phyloP scores from a whole-genome alignment of 768 basidiomycete genomes.

The Dacryopinax spathularia region DNA sequence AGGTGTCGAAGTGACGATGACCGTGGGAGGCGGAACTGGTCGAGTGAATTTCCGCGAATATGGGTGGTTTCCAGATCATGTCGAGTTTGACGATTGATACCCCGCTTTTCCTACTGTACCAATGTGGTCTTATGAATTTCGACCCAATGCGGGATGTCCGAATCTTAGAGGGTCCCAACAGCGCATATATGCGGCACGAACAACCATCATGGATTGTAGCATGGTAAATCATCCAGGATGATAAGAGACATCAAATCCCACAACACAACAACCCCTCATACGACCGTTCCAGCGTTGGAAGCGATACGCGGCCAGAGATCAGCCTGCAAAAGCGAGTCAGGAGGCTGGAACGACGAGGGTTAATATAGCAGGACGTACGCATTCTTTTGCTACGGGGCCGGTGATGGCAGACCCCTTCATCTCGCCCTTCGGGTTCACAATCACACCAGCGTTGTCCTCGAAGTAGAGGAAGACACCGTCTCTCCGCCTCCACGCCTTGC shows the following conservation, averaged over 20 bases:
- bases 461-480: constrained; percentile 99
- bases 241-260: background rate
- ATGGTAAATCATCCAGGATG: background rate
- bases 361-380: constrained; percentile 41
- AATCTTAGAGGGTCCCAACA: too few species aligned
- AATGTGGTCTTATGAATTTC: too few species aligned
- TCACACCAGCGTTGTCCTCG: constrained; percentile 95
- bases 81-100: constrained; percentile 6
- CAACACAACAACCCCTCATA: constrained; percentile 35
- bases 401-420: constrained; percentile 99
- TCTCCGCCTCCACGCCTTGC: constrained; percentile 94
- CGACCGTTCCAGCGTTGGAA: constrained; percentile 95
- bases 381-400: constrained; percentile 98
- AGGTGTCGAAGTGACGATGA: constrained; percentile 58
- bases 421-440: constrained; percentile 97
- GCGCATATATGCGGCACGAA: background rate
- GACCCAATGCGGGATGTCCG: too few species aligned
- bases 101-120: background rate
- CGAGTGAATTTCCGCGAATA: constrained; percentile 34
- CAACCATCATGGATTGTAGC: background rate
- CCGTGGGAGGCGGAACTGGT: constrained; percentile 35
- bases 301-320: constrained; percentile 99
- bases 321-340: constrained; percentile 37
- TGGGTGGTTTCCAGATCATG: constrained; percentile 24
- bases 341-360: background rate